Evolutionary conservation across 2,329 filamentous ascomycete species (phyloP).

Genomic region (Intubia oerlemansii): DNA sequence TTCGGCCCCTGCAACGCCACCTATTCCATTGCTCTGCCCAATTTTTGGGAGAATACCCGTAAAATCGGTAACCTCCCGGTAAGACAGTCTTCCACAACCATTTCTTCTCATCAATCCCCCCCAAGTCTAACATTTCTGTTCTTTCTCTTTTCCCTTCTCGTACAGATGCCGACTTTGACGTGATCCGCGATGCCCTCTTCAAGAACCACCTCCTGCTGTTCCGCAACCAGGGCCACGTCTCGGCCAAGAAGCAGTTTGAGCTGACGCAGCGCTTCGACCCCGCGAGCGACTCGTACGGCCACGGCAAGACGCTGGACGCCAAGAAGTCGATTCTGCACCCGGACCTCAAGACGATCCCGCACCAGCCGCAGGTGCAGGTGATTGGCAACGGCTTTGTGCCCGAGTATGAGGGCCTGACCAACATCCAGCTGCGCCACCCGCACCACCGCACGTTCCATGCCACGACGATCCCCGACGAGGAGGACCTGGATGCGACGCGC

Average conservation of each 20-base stretch:
- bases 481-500: conserved; percentile 27
- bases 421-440: conserved; percentile 50
- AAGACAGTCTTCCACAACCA: conserved; percentile 5
- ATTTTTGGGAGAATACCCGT: conserved; percentile 10
- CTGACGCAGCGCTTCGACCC: conserved; percentile 58
- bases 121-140: conserved; percentile 1
- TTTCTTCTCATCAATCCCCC: not conserved
- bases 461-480: conserved; percentile 30
- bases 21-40: too few species aligned
- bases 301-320: conserved; percentile 49
- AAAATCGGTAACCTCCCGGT: conserved; percentile 11
- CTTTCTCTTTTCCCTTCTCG: not conserved
- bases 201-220: conserved; percentile 47
- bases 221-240: conserved; percentile 41
- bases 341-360: conserved; percentile 59
- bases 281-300: conserved; percentile 38
- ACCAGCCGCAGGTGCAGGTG: conserved; percentile 61
- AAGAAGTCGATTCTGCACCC: conserved; percentile 49
- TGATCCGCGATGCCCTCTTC: conserved; percentile 45
- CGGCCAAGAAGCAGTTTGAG: conserved; percentile 51
- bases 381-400: conserved; percentile 55
- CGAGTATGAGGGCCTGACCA: conserved; percentile 47
- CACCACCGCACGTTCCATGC: conserved; percentile 62
- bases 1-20: too few species aligned
- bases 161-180: conserved; percentile 40